Percentiles rank a stretch among this genome's conserved stretches.
Conservation (phyloP, 1,139 yeast species). For the Candida sanyaensis region DNA sequence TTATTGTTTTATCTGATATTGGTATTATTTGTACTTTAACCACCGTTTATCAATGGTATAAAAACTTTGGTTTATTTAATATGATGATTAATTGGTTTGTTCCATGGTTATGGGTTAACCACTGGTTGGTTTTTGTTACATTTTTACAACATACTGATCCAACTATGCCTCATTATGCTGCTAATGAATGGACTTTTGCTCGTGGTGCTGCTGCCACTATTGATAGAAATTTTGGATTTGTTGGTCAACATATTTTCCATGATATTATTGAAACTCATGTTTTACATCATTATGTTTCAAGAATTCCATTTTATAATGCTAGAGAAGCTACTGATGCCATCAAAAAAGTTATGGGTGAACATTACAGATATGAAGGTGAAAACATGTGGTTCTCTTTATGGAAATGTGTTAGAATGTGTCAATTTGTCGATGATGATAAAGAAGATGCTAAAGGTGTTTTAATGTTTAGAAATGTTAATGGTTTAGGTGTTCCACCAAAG, state of each 20-base stretch:
- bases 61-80: constrained; percentile 62
- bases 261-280: constrained; percentile 91
- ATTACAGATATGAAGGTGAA: constrained; percentile 66
- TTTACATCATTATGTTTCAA: constrained; percentile 79
- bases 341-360: constrained; percentile 79
- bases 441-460: constrained; percentile 57
- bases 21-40: constrained; percentile 61
- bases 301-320: constrained; percentile 86
- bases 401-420: constrained; percentile 73
- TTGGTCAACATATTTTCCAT: constrained; percentile 81
- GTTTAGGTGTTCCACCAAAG: constrained; percentile 48
- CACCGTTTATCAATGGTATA: constrained; percentile 64
- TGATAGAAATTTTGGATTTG: constrained; percentile 80
- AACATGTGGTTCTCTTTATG: constrained; percentile 75
- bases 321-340: constrained; percentile 80
- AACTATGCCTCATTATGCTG: constrained; percentile 75
- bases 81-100: constrained; percentile 70
- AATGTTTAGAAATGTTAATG: constrained; percentile 62
- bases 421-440: constrained; percentile 75
- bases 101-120: constrained; percentile 82
- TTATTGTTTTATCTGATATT: constrained; percentile 68
- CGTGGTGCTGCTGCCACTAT: constrained; percentile 89
- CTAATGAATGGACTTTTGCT: constrained; percentile 79
- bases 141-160: constrained; percentile 86
- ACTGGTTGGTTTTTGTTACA: constrained; percentile 87